Base-by-base conservation (phyloP, 805 yeast species). In the Monosporozyma aerobia region DNA sequence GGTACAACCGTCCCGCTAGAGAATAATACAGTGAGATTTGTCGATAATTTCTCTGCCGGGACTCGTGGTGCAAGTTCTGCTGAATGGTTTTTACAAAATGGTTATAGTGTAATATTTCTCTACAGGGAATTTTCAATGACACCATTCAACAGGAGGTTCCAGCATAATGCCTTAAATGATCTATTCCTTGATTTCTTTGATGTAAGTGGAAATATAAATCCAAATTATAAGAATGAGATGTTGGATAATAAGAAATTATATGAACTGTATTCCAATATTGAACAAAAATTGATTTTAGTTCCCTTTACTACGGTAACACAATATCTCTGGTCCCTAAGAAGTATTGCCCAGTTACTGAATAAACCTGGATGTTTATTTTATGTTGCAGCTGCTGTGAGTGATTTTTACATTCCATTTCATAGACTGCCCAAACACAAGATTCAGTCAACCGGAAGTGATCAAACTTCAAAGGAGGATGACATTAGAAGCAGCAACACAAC, bases 1-100 rank as follows among this genome's bases (percentile, higher is more conserved):
- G 99, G 99, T 22, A 94, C 98, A 0, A 92, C 97, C 0, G 99
- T 92, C 0, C 99, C 99, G 0, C 73, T 92, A 57, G 99, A 92
- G 63, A 90, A 90, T 69, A 94, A 92, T 64, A 92, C 98, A 0
- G 99, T 92, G 7, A 73, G 99, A 50, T 92, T 94, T 69, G 90
- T 92, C 62, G 99, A 94, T 69, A 92, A 92, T 65, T 94, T 92
- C 68, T 83, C 94, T 57, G 97, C 97, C 30, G 99, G 99, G 22
- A 92, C 97, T 0, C 80, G 99, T 68, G 99, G 98, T 51, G 95
- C 98, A 3, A 83, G 96, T 0, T 83, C 94, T 32, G 96, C 97
- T 2, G 98, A 92, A 68, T 84, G 87, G 63, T 88, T 92, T 59
- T 71, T 94, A 51, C 87, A 85, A 53, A 73, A 79, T 53, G 96